These are phyloP conservation scores for Sodiomyces alkalinus DNA, from an alignment of 2,329 filamentous ascomycete species.

Conservation along the genomic window DNA sequence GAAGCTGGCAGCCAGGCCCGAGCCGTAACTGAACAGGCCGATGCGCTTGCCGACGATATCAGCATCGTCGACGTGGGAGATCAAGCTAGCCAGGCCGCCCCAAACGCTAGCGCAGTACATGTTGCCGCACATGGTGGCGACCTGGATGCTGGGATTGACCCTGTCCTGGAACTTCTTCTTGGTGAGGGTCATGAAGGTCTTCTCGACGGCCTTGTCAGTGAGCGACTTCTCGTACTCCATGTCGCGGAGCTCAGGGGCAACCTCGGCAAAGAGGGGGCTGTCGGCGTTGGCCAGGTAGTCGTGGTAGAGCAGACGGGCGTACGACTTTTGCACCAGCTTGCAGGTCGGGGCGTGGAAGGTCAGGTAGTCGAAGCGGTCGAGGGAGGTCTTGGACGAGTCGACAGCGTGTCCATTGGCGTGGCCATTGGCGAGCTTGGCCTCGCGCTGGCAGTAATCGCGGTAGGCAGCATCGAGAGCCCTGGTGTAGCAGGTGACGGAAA, in stretches of 20 bases:
- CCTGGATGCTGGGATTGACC: conserved; percentile 57
- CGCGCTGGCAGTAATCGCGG: conserved; percentile 63
- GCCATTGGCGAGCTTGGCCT: conserved; percentile 45
- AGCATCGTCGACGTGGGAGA: conserved; percentile 48
- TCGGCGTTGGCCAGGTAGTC: conserved; percentile 63
- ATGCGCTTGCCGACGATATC: conserved; percentile 56
- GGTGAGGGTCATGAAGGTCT: conserved; percentile 69
- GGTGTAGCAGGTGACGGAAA: conserved; percentile 68
- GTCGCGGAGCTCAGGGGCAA: conserved; percentile 60
- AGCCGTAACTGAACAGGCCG: conserved; percentile 67
- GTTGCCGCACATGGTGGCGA: conserved; percentile 61
- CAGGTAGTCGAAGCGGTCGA: conserved; percentile 76
- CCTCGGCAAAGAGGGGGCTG: conserved; percentile 53
- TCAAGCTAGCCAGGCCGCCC: conserved; percentile 57
- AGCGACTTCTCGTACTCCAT: conserved; percentile 69
- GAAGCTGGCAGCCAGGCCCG: conserved; percentile 57
- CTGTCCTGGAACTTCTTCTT: conserved; percentile 77
- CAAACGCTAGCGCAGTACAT: conserved; percentile 61
- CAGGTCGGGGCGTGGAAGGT: conserved; percentile 74
- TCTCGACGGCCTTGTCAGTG: conserved; percentile 70
- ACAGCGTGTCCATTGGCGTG: conserved; percentile 34
- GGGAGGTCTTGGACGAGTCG: conserved; percentile 39
- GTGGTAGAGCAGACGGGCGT: conserved; percentile 71
- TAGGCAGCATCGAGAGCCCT: conserved; percentile 70
- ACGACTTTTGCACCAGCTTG: conserved; percentile 79